Evolutionary conservation across 1,284 basidiomycete genomes (phyloP), one percentile per base, ranked within the genome.

Genomic region (Marasmius oreades): DNA sequence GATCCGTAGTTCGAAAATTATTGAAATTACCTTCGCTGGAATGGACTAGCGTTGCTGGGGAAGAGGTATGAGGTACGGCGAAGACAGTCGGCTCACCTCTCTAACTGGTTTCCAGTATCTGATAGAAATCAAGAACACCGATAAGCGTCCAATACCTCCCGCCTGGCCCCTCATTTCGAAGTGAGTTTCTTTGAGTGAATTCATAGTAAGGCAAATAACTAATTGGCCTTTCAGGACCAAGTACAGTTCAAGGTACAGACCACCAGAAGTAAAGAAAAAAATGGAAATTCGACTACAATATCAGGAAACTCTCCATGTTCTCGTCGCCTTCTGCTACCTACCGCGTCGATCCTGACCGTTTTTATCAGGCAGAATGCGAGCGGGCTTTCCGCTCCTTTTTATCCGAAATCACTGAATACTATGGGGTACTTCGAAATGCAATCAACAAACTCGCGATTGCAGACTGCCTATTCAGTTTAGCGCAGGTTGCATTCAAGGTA

Each of bases 111-210:
- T 31, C 2, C 60, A 93, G 90, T 92, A 83, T 67, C 73, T 94
- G 1, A 75, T 95, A 12, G 90, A 95, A 69, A 75, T 97, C 16
- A 85, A 86, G 51, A 86, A 84, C 51, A 77, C 77, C 6, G 91
- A 93, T 47, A 85, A 86, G 12, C 81, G 82, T 60, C 80, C 80
- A 10, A 84, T 93, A 2, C 96, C 96, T 0, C 79, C 81, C 5
- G 80, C 82, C 56, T 99, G 95, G 95, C 75, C 84, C 47, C 75
- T 90, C 37, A 77, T 95, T 51, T 92, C 86, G 36, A 85, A 83
- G 90, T 91, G 64, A 59, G 68, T 51, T 55, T 8, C 16, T 50
- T 26, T 37, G 22, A 14, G 24, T 42, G 39, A 53, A 22, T 33
- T 39, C 46, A 31, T 33, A 24, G 22, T 20, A 20, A 28, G 34